Conservation (phyloP, 1,284 basidiomycete genomes). For the Leucoagaricus sp. region DNA sequence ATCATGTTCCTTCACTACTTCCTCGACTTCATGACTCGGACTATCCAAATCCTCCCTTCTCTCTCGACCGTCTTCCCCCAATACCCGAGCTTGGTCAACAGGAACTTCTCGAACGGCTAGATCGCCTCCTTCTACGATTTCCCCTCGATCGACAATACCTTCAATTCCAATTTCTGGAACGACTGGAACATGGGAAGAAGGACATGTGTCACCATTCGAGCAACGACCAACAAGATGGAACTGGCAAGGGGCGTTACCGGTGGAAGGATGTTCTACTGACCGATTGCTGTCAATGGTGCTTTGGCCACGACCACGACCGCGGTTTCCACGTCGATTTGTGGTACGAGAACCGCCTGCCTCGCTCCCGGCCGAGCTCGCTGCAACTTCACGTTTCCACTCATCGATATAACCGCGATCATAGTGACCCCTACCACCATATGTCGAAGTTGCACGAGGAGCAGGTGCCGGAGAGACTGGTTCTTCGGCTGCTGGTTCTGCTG, state of each 20-base stretch:
- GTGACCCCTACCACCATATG: background rate
- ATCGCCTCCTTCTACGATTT: background rate
- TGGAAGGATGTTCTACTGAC: slow-evolving; percentile 15
- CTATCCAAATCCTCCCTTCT: background rate
- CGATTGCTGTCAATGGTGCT: slow-evolving; percentile 8
- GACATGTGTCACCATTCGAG: slow-evolving; percentile 22
- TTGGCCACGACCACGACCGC: background rate
- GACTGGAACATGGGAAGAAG: slow-evolving; percentile 25
- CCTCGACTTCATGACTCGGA: background rate
- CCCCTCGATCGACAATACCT: background rate
- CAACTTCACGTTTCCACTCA: slow-evolving; percentile 17
- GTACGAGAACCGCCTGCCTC: background rate
- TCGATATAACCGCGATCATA: slow-evolving; percentile 5
- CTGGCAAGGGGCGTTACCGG: slow-evolving; percentile 19
- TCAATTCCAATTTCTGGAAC: slow-evolving; percentile 5
- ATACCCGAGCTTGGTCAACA: background rate
- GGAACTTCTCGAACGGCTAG: background rate
- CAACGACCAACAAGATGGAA: slow-evolving; percentile 25
- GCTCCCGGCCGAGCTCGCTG: background rate
- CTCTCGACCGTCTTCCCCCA: background rate
- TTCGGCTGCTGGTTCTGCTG: background rate
- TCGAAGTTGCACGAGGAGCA: background rate
- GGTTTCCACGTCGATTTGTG: background rate
- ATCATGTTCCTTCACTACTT: slow-evolving; percentile 8
- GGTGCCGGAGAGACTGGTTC: background rate